Conservation (phyloP, 257 asterid genomes). For the Nemophila menziesii region DNA sequence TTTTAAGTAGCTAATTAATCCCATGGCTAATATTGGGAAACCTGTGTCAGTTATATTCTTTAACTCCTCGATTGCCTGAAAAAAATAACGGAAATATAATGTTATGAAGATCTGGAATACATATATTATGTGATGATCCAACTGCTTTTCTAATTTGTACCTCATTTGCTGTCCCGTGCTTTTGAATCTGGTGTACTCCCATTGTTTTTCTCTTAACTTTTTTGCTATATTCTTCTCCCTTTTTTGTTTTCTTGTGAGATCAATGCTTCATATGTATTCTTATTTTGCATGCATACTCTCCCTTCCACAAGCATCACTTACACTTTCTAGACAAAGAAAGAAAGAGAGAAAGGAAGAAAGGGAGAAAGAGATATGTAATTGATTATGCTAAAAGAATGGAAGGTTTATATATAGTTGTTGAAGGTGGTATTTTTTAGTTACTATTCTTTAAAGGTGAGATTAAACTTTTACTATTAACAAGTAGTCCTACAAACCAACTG, state of each 20-base stretch:
- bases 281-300: slow-evolving; percentile 28
- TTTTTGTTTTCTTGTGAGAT: slow-evolving; percentile 23
- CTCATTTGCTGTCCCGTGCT: slow-evolving; percentile 44
- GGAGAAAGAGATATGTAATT: slow-evolving; percentile 14
- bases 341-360: slow-evolving; percentile 12
- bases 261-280: slow-evolving; percentile 2
- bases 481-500: slow-evolving; percentile 21
- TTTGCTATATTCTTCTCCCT: slow-evolving; percentile 19
- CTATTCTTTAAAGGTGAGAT: background rate
- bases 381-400: slow-evolving; percentile 14
- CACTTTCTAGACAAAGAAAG: slow-evolving; percentile 8
- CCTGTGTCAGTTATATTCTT: slow-evolving; percentile 50
- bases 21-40: slow-evolving; percentile 66
- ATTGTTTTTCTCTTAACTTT: slow-evolving; percentile 29
- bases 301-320: slow-evolving; percentile 12
- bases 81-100: slow-evolving; percentile 3
- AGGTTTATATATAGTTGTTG: slow-evolving; percentile 36
- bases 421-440: slow-evolving; percentile 17
- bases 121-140: too few relatives aligned
- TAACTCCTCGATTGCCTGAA: slow-evolving; percentile 60
- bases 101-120: too few relatives aligned
- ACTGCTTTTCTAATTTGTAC: slow-evolving; percentile 24
- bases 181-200: slow-evolving; percentile 41
- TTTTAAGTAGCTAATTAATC: slow-evolving; percentile 60
- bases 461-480: background rate